Percentiles rank a stretch among this genome's conserved stretches.
Conservation (phyloP, 2,329 filamentous ascomycete genomes). For the Neofusicoccum laricinum region DNA sequence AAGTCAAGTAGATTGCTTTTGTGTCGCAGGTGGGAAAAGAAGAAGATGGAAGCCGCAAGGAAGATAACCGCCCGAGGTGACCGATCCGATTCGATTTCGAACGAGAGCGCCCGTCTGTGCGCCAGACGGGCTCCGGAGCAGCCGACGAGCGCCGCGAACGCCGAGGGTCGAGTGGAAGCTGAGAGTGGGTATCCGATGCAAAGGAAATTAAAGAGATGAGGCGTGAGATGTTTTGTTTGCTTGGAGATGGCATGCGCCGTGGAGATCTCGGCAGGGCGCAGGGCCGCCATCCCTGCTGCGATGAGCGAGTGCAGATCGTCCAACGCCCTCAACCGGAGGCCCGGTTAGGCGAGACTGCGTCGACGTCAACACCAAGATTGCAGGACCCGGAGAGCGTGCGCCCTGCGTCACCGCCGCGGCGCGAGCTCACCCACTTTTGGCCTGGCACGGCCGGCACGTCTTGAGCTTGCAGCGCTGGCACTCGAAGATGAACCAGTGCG, state of each 20-base stretch:
- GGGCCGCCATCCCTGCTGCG: conserved; percentile 8
- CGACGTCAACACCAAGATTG: conserved; percentile 17
- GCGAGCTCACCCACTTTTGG: conserved; percentile 36
- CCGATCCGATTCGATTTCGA: conserved; percentile 21
- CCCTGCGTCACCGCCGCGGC: not conserved
- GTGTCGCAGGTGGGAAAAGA: conserved; percentile 15
- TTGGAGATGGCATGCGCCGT: not conserved
- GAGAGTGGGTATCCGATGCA: not conserved
- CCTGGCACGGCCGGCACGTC: conserved; percentile 46
- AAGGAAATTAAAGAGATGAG: not conserved
- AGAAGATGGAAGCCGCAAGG: conserved; percentile 18
- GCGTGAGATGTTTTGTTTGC: not conserved
- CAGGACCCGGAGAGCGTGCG: not conserved
- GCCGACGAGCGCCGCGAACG: conserved; percentile 4
- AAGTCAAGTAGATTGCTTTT: conserved; percentile 16
- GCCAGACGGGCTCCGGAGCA: conserved; percentile 17
- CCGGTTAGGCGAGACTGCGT: conserved; percentile 7
- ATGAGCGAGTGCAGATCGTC: conserved; percentile 12
- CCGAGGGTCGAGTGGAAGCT: not conserved
- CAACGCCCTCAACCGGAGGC: conserved; percentile 5
- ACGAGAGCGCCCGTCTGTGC: conserved; percentile 1
- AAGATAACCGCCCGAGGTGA: conserved; percentile 20
- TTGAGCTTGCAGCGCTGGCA: conserved; percentile 51
- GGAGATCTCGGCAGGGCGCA: conserved; percentile 10
- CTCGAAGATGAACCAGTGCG: conserved; percentile 51